Conservation (phyloP, 768 basidiomycete species). For the Floccularia luteovirens region DNA sequence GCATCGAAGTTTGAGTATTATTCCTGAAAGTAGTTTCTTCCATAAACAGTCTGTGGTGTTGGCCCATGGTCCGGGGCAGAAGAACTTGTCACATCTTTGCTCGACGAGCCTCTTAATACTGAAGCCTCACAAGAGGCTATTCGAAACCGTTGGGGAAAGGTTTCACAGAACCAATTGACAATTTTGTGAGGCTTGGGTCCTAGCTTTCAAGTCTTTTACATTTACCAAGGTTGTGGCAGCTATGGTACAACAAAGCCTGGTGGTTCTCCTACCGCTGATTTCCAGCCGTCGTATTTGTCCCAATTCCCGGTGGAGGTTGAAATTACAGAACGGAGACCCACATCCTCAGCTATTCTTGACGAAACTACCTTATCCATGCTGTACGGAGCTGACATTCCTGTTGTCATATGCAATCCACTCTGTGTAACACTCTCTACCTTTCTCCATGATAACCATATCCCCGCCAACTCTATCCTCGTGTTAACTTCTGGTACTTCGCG, state of each 20-base stretch:
- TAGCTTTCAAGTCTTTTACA: too few relatives aligned
- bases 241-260: background rate
- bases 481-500: conserved; percentile 23
- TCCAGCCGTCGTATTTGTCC: conserved; percentile 46
- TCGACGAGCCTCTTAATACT: conserved; percentile 65
- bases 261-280: conserved; percentile 19
- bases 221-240: background rate
- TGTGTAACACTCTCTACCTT: conserved; percentile 38
- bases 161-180: conserved; percentile 18
- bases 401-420: conserved; percentile 57
- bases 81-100: conserved; percentile 61
- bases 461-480: conserved; percentile 39
- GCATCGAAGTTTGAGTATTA: too few relatives aligned
- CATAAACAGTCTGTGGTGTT: conserved; percentile 44
- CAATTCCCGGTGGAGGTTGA: conserved; percentile 46
- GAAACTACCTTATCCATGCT: conserved; percentile 13
- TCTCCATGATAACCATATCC: conserved; percentile 14
- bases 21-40: background rate
- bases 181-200: conserved; percentile 26
- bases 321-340: conserved; percentile 31
- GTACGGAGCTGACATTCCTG: conserved; percentile 49
- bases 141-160: conserved; percentile 39
- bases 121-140: conserved; percentile 31
- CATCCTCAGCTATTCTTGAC: conserved; percentile 8
- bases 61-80: conserved; percentile 46